Evolutionary conservation across 2,329 filamentous ascomycete species (phyloP).

Genomic region (Cytospora leucostoma): DNA sequence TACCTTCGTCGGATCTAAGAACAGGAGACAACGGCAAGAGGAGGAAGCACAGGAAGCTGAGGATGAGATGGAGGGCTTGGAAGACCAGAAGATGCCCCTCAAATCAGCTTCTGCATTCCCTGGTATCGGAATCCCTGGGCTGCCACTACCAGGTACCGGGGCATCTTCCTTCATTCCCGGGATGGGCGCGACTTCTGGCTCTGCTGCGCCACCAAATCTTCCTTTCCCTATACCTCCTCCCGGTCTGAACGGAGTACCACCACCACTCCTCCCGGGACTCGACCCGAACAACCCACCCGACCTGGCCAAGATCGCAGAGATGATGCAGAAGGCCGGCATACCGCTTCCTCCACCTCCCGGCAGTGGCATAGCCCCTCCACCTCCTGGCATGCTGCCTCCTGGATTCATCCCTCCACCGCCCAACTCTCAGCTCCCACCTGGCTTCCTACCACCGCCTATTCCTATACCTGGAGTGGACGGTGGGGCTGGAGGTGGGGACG

Average conservation of each 20-base stretch:
- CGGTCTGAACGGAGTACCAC: constrained; percentile 42
- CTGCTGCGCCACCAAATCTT: constrained; percentile 48
- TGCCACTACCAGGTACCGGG: constrained; percentile 47
- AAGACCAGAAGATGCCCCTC: constrained; percentile 82
- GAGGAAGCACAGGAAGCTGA: constrained; percentile 93
- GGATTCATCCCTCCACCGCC: constrained; percentile 52
- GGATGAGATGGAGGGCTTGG: constrained; percentile 88
- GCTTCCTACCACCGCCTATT: constrained; percentile 46
- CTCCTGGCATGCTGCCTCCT: constrained; percentile 50
- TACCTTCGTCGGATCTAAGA: constrained; percentile 84
- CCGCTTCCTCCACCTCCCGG: constrained; percentile 56
- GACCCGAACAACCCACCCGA: constrained; percentile 63
- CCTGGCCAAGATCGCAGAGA: constrained; percentile 60
- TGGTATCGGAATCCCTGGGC: constrained; percentile 57
- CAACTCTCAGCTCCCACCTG: constrained; percentile 30
- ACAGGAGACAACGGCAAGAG: constrained; percentile 77
- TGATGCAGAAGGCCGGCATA: constrained; percentile 67
- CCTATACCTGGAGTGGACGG: constrained; percentile 35
- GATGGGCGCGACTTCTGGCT: constrained; percentile 44
- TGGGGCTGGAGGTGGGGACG: constrained; percentile 30
- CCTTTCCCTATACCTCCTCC: constrained; percentile 55
- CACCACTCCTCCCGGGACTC: constrained; percentile 50
- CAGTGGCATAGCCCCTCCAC: constrained; percentile 39
- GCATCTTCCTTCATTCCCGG: constrained; percentile 50
- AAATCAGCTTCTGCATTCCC: constrained; percentile 56